Percentiles rank a stretch among this genome's conserved stretches.
Conservation (phyloP, 768 basidiomycete species). For the Macrolepiota fuliginosa region DNA sequence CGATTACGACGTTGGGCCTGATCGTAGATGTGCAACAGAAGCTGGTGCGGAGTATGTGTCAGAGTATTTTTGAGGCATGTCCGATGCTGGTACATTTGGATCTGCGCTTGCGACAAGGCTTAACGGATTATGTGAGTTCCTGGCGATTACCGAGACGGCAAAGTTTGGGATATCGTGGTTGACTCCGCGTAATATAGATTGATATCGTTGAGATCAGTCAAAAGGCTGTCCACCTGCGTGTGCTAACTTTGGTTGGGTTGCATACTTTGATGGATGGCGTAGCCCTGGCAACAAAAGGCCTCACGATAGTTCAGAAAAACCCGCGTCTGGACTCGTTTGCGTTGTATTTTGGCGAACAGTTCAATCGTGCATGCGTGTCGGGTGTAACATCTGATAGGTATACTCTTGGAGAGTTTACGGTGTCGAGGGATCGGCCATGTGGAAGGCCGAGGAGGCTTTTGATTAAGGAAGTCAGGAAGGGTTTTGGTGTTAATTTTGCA, state of each 20-base stretch:
- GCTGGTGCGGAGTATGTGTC: neutral
- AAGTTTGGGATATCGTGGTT: neutral
- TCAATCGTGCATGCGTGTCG: neutral
- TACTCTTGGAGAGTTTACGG: neutral
- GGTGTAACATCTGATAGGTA: neutral
- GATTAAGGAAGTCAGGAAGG: slow-evolving; percentile 4
- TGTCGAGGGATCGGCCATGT: neutral
- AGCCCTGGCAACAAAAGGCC: neutral
- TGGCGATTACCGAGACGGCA: neutral
- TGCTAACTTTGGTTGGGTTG: neutral
- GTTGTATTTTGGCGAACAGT: slow-evolving; percentile 1
- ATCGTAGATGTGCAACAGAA: slow-evolving; percentile 2
- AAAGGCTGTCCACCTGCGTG: neutral
- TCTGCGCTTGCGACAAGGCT: neutral
- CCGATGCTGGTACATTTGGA: slow-evolving; percentile 4
- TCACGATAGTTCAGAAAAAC: neutral
- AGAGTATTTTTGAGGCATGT: slow-evolving; percentile 3
- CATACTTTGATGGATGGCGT: neutral
- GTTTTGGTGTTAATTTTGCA: neutral
- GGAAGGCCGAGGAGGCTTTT: neutral
- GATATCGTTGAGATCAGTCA: neutral
- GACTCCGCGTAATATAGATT: neutral
- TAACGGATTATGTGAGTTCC: neutral
- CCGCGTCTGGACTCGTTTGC: neutral
- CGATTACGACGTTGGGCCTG: neutral